Evolutionary conservation across 2,329 filamentous ascomycete genomes (phyloP).

Genomic region (Penicillium expansum): DNA sequence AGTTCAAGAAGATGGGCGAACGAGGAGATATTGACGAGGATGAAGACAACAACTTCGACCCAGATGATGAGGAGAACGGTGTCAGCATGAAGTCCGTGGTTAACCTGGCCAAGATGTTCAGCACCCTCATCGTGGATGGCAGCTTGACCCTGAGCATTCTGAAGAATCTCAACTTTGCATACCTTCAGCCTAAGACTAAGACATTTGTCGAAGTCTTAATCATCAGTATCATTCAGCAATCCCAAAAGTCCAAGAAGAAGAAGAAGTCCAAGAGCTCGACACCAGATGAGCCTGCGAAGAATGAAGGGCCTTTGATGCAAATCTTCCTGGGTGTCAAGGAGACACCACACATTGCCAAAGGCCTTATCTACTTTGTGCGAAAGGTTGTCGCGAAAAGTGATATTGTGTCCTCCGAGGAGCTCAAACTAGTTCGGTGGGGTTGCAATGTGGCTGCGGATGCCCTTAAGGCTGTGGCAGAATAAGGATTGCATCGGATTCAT

Average conservation of each 20-base stretch:
- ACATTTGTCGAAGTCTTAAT: slow-evolving; percentile 79
- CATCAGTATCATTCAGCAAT: slow-evolving; percentile 69
- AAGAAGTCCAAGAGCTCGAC: slow-evolving; percentile 22
- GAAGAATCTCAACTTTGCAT: slow-evolving; percentile 70
- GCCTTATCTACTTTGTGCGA: slow-evolving; percentile 75
- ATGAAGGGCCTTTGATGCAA: slow-evolving; percentile 60
- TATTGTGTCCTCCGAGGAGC: slow-evolving; percentile 51
- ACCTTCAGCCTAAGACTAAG: slow-evolving; percentile 71
- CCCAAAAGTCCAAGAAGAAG: slow-evolving; percentile 47
- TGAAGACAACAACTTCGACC: slow-evolving; percentile 54
- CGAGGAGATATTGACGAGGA: slow-evolving; percentile 59
- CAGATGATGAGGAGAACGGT: slow-evolving; percentile 51
- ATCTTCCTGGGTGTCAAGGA: slow-evolving; percentile 65
- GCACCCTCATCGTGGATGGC: slow-evolving; percentile 59
- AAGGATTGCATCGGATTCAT: neutral
- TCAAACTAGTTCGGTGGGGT: slow-evolving; percentile 50
- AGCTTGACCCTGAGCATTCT: slow-evolving; percentile 56
- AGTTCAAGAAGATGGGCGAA: slow-evolving; percentile 84
- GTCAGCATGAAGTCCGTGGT: slow-evolving; percentile 60
- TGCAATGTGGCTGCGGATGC: slow-evolving; percentile 43
- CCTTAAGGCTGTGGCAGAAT: slow-evolving; percentile 36
- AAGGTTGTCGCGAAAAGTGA: slow-evolving; percentile 70
- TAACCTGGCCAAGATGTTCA: slow-evolving; percentile 67
- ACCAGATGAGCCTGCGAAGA: slow-evolving; percentile 36
- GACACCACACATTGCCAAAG: slow-evolving; percentile 66